Conservation (phyloP, 306 rosid species). For the Mucuna pruriens region DNA sequence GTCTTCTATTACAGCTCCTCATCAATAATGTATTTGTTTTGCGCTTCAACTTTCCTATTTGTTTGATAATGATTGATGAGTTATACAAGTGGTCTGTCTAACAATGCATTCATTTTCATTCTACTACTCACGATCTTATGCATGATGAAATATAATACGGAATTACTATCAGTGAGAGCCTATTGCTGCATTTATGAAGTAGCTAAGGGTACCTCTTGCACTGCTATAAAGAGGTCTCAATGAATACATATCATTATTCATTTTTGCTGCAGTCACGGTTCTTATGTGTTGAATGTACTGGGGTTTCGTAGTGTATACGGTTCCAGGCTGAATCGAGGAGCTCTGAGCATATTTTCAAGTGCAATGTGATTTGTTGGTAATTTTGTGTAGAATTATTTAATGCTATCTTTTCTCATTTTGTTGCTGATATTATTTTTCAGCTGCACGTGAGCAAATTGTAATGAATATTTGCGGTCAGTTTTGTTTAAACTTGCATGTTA, state of each 20-base stretch:
- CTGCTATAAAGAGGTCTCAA: background rate
- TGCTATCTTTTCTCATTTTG: background rate
- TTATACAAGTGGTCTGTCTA: constrained; percentile 8
- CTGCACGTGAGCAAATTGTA: constrained; percentile 16
- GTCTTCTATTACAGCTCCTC: background rate
- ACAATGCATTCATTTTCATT: background rate
- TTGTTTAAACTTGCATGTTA: background rate
- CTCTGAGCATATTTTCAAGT: background rate
- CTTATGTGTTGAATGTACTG: background rate
- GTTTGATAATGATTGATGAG: background rate
- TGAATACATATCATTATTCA: background rate
- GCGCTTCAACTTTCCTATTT: background rate
- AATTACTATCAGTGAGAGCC: constrained; percentile 26
- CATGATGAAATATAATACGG: constrained; percentile 27
- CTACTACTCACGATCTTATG: constrained; percentile 28
- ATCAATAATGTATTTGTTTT: background rate
- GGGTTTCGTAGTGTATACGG: background rate
- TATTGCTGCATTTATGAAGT: background rate
- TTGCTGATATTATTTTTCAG: background rate
- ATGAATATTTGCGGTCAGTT: constrained; percentile 7
- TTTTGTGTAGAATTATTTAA: background rate
- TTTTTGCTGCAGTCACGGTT: background rate
- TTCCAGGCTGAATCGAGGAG: background rate
- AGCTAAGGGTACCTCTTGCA: background rate
- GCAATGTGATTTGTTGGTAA: no score